phyloP scores from a whole-genome alignment of 345 rosid genomes.

The Punica granatum region DNA sequence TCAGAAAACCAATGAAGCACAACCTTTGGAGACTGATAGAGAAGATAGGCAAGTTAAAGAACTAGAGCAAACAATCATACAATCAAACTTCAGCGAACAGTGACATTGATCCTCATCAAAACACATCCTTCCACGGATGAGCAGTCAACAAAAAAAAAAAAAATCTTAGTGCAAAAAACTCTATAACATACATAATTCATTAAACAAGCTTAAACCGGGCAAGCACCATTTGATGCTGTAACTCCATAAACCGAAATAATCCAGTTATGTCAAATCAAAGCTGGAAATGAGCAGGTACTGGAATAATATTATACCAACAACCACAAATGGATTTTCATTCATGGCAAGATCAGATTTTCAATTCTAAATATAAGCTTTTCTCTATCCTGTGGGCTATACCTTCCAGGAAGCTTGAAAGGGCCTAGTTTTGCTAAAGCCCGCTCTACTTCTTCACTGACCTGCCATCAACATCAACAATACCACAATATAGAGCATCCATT shows the following conservation, averaged over 20 bases:
- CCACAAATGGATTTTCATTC: background rate
- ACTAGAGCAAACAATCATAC: background rate
- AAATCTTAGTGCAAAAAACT: too few species aligned
- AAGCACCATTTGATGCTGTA: background rate
- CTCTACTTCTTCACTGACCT: slow-evolving; percentile 99
- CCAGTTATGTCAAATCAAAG: background rate
- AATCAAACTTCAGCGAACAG: background rate
- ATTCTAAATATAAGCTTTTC: background rate
- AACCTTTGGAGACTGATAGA: background rate
- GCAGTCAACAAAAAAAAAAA: background rate
- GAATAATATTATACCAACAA: background rate
- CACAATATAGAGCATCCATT: slow-evolving; percentile 11
- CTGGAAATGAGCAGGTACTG: background rate
- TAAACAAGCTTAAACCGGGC: background rate
- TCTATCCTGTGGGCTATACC: slow-evolving; percentile 25
- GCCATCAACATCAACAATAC: slow-evolving; percentile 7
- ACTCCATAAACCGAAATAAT: background rate
- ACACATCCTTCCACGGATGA: background rate
- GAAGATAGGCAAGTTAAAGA: background rate
- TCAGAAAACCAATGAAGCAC: background rate
- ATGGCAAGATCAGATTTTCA: background rate
- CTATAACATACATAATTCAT: background rate
- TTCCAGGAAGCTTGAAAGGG: slow-evolving; percentile 55
- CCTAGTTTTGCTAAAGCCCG: slow-evolving; percentile 84
- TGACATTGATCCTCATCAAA: too few species aligned